Base-by-base conservation (phyloP, 768 basidiomycete genomes). In the Sporobolomyces roseus region DNA sequence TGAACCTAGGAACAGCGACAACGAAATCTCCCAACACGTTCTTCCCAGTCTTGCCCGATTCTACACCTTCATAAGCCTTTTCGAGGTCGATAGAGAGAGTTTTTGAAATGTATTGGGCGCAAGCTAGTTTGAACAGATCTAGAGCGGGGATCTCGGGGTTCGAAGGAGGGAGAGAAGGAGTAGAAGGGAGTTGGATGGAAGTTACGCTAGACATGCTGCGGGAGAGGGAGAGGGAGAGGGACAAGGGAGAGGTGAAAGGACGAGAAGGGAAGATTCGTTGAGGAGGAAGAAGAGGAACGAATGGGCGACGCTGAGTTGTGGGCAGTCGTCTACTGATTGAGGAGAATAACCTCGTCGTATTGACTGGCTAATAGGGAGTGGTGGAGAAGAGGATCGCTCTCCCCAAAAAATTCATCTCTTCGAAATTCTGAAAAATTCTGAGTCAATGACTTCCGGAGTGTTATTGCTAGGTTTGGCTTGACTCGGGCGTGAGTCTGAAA, bases 1-100 rank as follows among this genome's bases (percentile, higher is more conserved):
- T 83, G 80, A 93, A 97, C 70, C 93, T 85, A n/a, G 93, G 90
- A 55, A 97, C 79, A 1, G 94, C 92, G 25, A 97, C 85, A 0
- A 89, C 88, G 74, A 96, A 92, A 80, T 98, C 94, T 50, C 84
- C 87, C 5, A 41, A 21, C 41, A 67, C 68, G n/a, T 63, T 56
- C 65, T 73, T 73, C n/a, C 89, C 91, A 79, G 93, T 93, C 80
- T 93, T 91, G 41, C 90, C 91, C 71, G 88, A 89, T 77, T 93
- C 88, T 1, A 96, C 88, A 27, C 90, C 93, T 29, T 83, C 78
- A 79, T 90, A 96, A 0, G 87, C 91, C 75, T 90, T 85, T 46
- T 89, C 88, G 32, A 91, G 68, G 8, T 76, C 69, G 30, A 79
- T 65, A 23, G 14, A 7, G n/a, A 76, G 48, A 25, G 52, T 49